Conservation (phyloP, 257 asterid genomes). For the Haberlea rhodopensis region DNA sequence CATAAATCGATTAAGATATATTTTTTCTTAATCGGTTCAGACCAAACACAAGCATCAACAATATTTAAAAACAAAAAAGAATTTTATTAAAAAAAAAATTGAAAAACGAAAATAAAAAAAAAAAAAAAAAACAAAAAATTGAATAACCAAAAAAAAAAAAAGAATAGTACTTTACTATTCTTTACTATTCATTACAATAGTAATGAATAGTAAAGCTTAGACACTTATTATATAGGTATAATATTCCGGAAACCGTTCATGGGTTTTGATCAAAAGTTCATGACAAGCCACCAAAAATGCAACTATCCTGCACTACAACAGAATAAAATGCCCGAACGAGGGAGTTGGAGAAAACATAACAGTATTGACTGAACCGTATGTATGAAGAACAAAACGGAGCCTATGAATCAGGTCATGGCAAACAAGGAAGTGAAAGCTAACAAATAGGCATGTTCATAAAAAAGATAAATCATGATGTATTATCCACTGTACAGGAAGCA, state of each 20-base stretch:
- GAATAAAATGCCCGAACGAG: not conserved
- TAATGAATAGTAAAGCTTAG: no score
- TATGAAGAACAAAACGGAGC: not conserved
- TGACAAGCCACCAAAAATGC: not conserved
- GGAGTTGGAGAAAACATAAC: not conserved
- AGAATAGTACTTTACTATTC: no score
- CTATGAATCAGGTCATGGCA: not conserved
- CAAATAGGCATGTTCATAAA: constrained; percentile 15
- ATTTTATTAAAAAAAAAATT: no score
- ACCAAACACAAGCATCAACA: no score
- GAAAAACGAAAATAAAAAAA: no score
- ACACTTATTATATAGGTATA: no score
- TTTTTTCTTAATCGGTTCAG: no score
- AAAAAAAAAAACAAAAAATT: no score
- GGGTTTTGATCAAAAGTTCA: not conserved
- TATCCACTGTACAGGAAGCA: constrained; percentile 26
- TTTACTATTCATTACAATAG: no score
- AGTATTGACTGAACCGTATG: constrained; percentile 9
- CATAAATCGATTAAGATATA: no score
- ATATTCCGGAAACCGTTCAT: not conserved
- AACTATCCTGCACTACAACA: not conserved
- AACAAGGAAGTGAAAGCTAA: constrained; percentile 4
- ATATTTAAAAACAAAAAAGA: no score
- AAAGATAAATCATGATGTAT: constrained; percentile 22
- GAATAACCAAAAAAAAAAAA: no score